These are phyloP conservation scores for Xylaria sp. DNA, from an alignment of 2,329 filamentous ascomycete species.

Conservation along the genomic window DNA sequence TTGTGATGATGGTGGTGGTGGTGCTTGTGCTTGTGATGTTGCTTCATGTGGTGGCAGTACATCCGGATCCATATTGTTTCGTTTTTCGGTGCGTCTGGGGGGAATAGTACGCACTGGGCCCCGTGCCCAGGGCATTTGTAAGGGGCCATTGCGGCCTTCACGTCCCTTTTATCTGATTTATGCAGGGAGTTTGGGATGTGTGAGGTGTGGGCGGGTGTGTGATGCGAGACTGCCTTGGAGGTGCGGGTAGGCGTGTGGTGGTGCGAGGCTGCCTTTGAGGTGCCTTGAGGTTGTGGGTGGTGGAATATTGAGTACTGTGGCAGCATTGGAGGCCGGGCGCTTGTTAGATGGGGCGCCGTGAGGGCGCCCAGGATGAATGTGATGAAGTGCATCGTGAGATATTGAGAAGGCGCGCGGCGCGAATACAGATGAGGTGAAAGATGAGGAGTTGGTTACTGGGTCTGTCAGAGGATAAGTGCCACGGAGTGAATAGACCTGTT, in stretches of 20 bases:
- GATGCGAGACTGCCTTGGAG: not conserved
- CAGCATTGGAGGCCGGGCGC: not conserved
- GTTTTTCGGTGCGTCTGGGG: not conserved
- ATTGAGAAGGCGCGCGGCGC: not conserved
- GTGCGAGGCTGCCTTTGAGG: not conserved
- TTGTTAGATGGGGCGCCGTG: not conserved
- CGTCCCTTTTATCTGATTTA: not conserved
- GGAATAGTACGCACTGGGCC: not conserved
- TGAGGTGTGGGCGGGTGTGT: not conserved
- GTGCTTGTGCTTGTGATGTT: not conserved
- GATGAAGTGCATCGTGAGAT: conserved; percentile 1
- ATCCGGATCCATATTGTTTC: not conserved
- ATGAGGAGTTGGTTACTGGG: not conserved
- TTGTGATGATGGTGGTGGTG: not conserved
- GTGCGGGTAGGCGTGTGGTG: no score
- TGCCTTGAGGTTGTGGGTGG: not conserved
- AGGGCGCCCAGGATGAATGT: not conserved
- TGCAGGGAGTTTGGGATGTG: not conserved
- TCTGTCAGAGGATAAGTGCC: no score
- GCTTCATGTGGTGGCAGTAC: not conserved
- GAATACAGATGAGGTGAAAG: not conserved
- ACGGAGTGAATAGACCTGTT: no score
- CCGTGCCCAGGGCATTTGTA: not conserved
- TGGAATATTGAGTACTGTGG: not conserved
- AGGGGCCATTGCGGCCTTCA: no score